Evolutionary conservation across 2,329 filamentous ascomycete species (phyloP).

Genomic region (Lachnellula cervina): DNA sequence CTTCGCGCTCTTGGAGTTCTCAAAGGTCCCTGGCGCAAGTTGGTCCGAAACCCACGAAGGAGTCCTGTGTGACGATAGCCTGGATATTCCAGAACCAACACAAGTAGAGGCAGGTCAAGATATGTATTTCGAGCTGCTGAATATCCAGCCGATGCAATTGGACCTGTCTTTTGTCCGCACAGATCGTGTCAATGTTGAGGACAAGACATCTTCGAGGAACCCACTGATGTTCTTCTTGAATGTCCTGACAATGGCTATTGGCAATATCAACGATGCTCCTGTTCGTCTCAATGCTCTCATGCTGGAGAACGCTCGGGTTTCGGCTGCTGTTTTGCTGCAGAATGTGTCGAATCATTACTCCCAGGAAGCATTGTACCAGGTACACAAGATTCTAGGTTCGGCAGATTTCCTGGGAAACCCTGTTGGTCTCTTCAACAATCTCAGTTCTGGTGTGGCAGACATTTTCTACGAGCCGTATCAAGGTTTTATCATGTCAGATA

Average conservation of each 20-base stretch:
- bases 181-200: conserved; percentile 91
- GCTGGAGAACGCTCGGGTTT: conserved; percentile 91
- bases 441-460: conserved; percentile 93
- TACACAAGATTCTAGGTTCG: conserved; percentile 95
- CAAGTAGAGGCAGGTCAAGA: conserved; percentile 82
- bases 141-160: conserved; percentile 96
- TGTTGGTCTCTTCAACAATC: conserved; percentile 95
- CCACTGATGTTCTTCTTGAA: conserved; percentile 99
- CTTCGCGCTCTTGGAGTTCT: conserved; percentile 90
- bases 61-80: conserved; percentile 78
- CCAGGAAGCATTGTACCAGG: conserved; percentile 90
- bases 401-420: conserved; percentile 97
- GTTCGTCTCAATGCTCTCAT: conserved; percentile 90
- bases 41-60: conserved; percentile 77
- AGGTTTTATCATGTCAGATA: conserved; percentile 91
- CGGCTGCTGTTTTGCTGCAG: conserved; percentile 73
- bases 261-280: conserved; percentile 97
- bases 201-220: conserved; percentile 84
- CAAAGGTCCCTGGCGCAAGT: conserved; percentile 83
- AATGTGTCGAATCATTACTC: conserved; percentile 94
- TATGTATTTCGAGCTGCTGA: conserved; percentile 95
- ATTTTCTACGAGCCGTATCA: conserved; percentile 99
- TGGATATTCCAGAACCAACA: conserved; percentile 89
- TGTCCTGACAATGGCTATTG: conserved; percentile 97
- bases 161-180: conserved; percentile 96